Evolutionary conservation across 2,329 filamentous ascomycete species (phyloP).

Genomic region (Mycosphaerella sp.): DNA sequence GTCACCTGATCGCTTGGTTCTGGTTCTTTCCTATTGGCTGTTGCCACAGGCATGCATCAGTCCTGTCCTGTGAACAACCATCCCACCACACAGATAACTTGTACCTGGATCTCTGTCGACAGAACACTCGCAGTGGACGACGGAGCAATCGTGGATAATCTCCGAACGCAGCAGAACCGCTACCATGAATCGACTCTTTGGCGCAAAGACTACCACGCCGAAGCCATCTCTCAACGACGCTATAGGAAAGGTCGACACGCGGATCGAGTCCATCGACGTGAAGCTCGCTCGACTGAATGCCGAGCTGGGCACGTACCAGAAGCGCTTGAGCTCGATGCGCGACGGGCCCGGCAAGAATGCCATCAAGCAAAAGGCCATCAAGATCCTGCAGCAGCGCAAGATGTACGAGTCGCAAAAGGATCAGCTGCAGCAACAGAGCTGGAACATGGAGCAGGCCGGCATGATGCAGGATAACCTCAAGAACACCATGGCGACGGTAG

Average conservation of each 20-base stretch:
- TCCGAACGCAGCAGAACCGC: not conserved
- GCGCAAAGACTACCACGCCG: slow-evolving; percentile 74
- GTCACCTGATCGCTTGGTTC: too few species aligned
- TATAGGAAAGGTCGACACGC: slow-evolving; percentile 74
- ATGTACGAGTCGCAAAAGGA: slow-evolving; percentile 92
- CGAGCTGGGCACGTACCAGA: slow-evolving; percentile 81
- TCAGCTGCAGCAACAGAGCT: slow-evolving; percentile 87
- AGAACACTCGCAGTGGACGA: too few species aligned
- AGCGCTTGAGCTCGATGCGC: slow-evolving; percentile 84
- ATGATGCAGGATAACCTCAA: slow-evolving; percentile 99
- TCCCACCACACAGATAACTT: too few species aligned
- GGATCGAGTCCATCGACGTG: slow-evolving; percentile 82
- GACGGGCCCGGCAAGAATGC: slow-evolving; percentile 90
- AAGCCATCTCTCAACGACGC: slow-evolving; percentile 83
- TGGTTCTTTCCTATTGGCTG: too few species aligned
- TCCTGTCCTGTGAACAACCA: too few species aligned
- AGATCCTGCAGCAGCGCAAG: slow-evolving; percentile 86
- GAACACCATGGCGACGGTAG: slow-evolving; percentile 97
- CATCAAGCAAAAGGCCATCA: slow-evolving; percentile 89
- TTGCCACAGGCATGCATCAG: too few species aligned
- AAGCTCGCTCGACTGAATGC: slow-evolving; percentile 89
- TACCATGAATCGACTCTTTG: slow-evolving; percentile 93
- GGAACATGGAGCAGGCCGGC: slow-evolving; percentile 98
- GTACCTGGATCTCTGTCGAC: too few species aligned
- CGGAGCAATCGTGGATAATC: too few species aligned